These are phyloP conservation scores for Colletotrichum incanum DNA, from an alignment of 2,329 filamentous ascomycete species.

Conservation along the genomic window DNA sequence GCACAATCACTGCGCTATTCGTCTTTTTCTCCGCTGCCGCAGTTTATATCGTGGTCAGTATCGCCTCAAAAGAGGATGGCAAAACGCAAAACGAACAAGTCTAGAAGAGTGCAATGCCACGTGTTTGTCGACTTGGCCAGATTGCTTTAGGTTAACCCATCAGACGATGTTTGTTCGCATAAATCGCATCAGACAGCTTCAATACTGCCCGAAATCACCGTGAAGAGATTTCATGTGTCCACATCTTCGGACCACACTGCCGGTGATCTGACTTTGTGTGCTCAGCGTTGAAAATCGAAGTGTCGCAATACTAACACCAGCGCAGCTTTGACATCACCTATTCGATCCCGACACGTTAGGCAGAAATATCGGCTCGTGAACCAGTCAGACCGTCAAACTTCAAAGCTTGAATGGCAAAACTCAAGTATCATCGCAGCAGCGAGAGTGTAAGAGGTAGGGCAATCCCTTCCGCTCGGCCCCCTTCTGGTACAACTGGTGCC, in stretches of 20 bases:
- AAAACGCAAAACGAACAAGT: not conserved
- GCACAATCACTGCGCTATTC: slow-evolving; percentile 68
- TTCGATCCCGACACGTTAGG: not conserved
- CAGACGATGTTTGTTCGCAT: not conserved
- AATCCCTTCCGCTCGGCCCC: not conserved
- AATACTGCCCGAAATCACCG: not conserved
- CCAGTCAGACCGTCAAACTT: no score
- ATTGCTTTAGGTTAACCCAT: not conserved
- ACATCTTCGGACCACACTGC: no score
- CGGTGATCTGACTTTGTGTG: no score
- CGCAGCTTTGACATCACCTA: not conserved
- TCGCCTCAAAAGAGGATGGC: slow-evolving; percentile 8
- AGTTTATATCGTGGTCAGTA: slow-evolving; percentile 15
- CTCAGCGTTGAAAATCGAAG: no score
- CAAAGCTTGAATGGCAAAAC: not conserved
- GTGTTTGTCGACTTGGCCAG: not conserved
- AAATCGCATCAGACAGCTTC: not conserved
- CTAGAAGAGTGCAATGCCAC: not conserved
- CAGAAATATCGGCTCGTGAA: not conserved
- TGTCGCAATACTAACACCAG: not conserved
- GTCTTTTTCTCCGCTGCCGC: slow-evolving; percentile 17
- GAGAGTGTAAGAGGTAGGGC: no score
- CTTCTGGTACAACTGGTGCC: no score
- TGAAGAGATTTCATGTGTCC: not conserved
- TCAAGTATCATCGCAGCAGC: not conserved